These are phyloP conservation scores for Prunus dulcis DNA, from an alignment of 306 rosid genomes.

Conservation along the genomic window DNA sequence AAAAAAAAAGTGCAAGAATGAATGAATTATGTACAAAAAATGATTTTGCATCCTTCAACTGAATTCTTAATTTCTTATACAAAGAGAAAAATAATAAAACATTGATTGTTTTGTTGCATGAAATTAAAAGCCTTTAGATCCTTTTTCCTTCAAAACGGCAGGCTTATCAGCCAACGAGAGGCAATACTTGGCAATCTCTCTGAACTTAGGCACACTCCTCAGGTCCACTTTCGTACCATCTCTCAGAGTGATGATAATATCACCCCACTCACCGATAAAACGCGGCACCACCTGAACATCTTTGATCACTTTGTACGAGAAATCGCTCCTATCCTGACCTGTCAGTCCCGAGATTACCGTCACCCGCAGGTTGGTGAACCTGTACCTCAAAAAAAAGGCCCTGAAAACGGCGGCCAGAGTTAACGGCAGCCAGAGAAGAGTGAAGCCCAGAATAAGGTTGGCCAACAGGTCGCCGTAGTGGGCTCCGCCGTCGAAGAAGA, in stretches of 20 bases:
- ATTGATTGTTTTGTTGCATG: neutral
- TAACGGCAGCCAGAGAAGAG: constrained; percentile 81
- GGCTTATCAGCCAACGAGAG: constrained; percentile 58
- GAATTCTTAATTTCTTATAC: neutral
- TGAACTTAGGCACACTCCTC: constrained; percentile 79
- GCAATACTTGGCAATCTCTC: constrained; percentile 82
- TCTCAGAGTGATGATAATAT: constrained; percentile 67
- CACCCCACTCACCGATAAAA: constrained; percentile 96
- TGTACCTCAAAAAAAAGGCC: constrained; percentile 66
- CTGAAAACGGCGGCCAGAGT: constrained; percentile 83
- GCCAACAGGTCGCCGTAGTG: constrained; percentile 80
- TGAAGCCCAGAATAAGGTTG: constrained; percentile 72
- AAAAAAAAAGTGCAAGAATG: neutral
- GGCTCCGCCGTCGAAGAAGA: constrained; percentile 97
- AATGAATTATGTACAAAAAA: neutral
- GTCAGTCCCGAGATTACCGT: constrained; percentile 83
- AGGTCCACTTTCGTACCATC: constrained; percentile 90
- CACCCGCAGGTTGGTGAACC: constrained; percentile 89
- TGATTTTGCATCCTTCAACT: constrained; percentile 15
- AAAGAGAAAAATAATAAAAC: neutral
- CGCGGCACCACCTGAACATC: constrained; percentile 94
- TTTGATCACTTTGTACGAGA: constrained; percentile 66
- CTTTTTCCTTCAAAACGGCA: constrained; percentile 28
- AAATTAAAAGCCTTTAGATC: constrained; percentile 64
- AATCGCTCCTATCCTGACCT: constrained; percentile 82